Percentiles rank a stretch among this genome's conserved stretches.
Evolutionary conservation across 257 asterid species (phyloP).

Genomic region (Fraxinus excelsior): DNA sequence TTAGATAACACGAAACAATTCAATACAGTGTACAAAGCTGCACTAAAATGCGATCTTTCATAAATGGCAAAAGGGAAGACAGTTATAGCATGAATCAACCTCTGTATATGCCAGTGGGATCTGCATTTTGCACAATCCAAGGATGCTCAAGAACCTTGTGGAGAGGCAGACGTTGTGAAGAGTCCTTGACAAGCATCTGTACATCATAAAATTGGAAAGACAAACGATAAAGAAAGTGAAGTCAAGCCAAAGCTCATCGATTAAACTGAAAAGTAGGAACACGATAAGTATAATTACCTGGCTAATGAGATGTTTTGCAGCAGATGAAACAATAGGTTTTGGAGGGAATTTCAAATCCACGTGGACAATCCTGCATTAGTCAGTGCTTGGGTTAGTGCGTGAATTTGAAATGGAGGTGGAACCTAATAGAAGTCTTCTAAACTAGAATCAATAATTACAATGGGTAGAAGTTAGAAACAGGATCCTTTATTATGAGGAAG

Average conservation of each 20-base stretch:
- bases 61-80: background rate
- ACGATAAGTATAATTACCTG: constrained; percentile 30
- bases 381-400: background rate
- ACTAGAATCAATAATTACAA: background rate
- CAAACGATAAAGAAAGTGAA: background rate
- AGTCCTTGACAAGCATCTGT: constrained; percentile 55
- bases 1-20: background rate
- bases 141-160: constrained; percentile 53
- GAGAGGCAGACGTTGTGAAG: constrained; percentile 42
- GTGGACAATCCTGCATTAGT: constrained; percentile 43
- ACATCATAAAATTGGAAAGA: background rate
- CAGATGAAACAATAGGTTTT: constrained; percentile 46
- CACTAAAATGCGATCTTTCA: background rate
- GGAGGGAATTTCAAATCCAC: constrained; percentile 52
- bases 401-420: background rate
- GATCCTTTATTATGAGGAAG: background rate
- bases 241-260: background rate
- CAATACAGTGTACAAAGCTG: background rate
- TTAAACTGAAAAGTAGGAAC: background rate
- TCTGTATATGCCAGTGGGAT: constrained; percentile 44
- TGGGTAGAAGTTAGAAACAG: background rate
- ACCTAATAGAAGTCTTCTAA: background rate
- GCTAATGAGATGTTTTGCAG: constrained; percentile 53
- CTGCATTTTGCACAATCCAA: constrained; percentile 55
- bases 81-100: constrained; percentile 21